Base-by-base conservation (phyloP, 225 moss, liverwort and hornwort genomes). In the Sphagnum contortum region DNA sequence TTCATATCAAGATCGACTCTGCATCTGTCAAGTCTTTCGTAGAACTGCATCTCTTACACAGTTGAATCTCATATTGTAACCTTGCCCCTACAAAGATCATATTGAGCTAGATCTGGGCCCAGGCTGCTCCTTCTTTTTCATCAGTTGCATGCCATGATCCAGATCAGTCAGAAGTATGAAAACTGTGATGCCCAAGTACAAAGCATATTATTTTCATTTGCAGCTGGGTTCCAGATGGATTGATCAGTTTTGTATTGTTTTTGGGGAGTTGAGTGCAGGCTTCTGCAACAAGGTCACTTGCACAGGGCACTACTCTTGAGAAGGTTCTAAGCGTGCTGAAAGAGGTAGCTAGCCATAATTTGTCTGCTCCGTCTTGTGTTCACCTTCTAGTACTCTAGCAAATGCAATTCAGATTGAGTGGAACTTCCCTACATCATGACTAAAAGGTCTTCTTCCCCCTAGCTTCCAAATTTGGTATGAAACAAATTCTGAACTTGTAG, bases 271-370 rank as follows among this genome's bases (percentile, higher is more conserved):
- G 55, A 12, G 8, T 47, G 44, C 75, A 82, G 79, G 82, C 73
- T 48, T 76, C 83, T 55, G 76, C 79, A 7, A 64, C 50, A 48
- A 76, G 83, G 63, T 68, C 79, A 44, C 63, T 83, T 29, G 49
- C 46, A 6, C 50, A 48, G 44, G 83, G 83, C 50, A 79, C 76
- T 48, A 83, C 55, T 6, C 54, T 83, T 12, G 83, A 83, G 44
- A 70, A 64, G 8, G 79, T 79, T 56, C 62, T 83, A 10, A 61
- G 48, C 8, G 44, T 83, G 73, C 65, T 83, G 65, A 61, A 53
- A 44, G 67, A 82, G 75, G 82, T 82, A 29, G 29, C 29, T 29
- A 29, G 29, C 29, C 29, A 29, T 29, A 29, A 29, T 29, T 29
- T 29, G 0, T 29, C 29, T 29, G 29, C 29, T 29, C 29, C 29